Conservation (phyloP, 768 basidiomycete genomes). For the Pholiota microspora region DNA sequence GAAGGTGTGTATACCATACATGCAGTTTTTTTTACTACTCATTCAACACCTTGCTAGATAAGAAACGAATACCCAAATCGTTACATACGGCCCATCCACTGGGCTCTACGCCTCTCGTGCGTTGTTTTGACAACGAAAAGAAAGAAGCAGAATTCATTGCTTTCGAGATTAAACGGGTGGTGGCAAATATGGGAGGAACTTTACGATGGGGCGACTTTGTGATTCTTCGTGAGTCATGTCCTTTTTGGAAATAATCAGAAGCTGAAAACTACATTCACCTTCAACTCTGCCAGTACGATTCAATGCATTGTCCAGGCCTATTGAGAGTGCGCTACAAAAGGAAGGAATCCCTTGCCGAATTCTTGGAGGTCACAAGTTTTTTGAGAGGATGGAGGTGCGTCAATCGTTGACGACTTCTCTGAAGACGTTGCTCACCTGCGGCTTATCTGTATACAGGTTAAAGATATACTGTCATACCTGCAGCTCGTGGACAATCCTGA, state of each 20-base stretch:
- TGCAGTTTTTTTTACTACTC: neutral
- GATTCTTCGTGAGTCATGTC: conserved; percentile 60
- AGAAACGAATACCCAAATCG: conserved; percentile 70
- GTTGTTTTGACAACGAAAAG: conserved; percentile 48
- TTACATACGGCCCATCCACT: conserved; percentile 65
- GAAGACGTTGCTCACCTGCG: neutral
- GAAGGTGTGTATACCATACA: conserved; percentile 54
- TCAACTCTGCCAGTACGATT: conserved; percentile 59
- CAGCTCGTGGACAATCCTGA: conserved; percentile 77
- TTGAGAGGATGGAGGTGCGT: conserved; percentile 74
- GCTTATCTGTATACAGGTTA: conserved; percentile 45
- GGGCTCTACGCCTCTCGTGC: conserved; percentile 61
- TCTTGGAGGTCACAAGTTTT: conserved; percentile 82
- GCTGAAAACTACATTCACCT: neutral
- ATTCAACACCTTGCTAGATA: conserved; percentile 44
- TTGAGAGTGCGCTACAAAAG: conserved; percentile 76
- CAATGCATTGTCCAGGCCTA: conserved; percentile 71
- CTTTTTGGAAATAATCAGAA: neutral
- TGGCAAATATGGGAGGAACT: conserved; percentile 72
- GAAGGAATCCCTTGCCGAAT: conserved; percentile 77
- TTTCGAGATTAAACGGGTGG: conserved; percentile 70
- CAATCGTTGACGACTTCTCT: neutral
- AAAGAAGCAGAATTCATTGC: conserved; percentile 75
- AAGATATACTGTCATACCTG: conserved; percentile 79
- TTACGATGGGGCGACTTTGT: conserved; percentile 77